Evolutionary conservation across 768 basidiomycete genomes (phyloP), one percentile per base, ranked within the genome.

Genomic region (Tylopilus felleus): DNA sequence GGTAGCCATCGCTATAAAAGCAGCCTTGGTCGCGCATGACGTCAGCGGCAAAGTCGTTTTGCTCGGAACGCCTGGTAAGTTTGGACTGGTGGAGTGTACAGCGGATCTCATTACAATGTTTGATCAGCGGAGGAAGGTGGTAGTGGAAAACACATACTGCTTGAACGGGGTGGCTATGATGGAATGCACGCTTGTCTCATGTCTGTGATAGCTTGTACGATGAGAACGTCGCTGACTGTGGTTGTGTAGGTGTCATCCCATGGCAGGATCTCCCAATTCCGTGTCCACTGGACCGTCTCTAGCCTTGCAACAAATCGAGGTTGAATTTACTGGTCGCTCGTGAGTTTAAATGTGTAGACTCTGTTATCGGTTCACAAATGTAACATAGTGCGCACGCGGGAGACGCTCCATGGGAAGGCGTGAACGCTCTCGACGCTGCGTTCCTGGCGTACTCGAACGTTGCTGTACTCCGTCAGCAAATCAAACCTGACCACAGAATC

Each of bases 361-460:
- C 43, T 39, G 40, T 29, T 51, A 25, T 28, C 23, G 8, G 56
- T 42, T 57, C 29, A 55, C 55, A 29, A 36, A 47, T n/a, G n/a
- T n/a, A 6, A 36, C 53, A 27, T 59, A 90, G 86, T 41, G 88
- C 89, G 5, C 90, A 91, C 61, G 90, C 90, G 16, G 85, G 84
- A n/a, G 80, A 77, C 31, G 81, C 87, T 10, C 91, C 91, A 4
- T 93, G 92, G 84, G 89, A 94, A 69, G 92, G 87, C 22, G 80
- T 79, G 39, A 94, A 94, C 63, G 90, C 92, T 12, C 79, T 92
- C 41, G 93, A 95, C 63, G 93, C 93, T 0, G 92, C 92, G 1
- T 88, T 93, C 66, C 72, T 91, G 9, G 88, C 91, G 0, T 94
- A 95, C 67, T 83, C 85, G 9, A 78, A 81, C 43, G 78, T 96